Conservation (phyloP, 2,329 filamentous ascomycete genomes). For the Dactylellina sp. region DNA sequence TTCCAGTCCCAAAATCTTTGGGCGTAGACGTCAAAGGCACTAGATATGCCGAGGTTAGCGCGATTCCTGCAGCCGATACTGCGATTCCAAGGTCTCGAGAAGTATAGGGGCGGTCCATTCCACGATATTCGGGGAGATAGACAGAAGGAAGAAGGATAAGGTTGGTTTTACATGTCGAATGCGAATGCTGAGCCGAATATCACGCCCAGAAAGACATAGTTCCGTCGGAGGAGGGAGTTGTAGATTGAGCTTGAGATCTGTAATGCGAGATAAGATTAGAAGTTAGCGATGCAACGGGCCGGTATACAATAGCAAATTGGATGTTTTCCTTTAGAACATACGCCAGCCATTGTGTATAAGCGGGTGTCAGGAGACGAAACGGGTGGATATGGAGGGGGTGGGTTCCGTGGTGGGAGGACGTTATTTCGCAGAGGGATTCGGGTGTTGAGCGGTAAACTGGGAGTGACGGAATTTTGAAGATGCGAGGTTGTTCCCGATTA, state of each 20-base stretch:
- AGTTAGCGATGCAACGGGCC: too few species aligned
- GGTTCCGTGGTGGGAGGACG: slow-evolving; percentile 1
- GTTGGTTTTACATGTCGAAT: slow-evolving; percentile 84
- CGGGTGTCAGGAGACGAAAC: not conserved
- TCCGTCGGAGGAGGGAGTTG: slow-evolving; percentile 86
- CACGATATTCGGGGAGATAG: not conserved
- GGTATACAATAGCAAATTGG: not conserved
- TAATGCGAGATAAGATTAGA: not conserved
- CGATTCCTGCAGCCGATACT: too few species aligned
- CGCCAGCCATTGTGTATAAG: slow-evolving; percentile 33
- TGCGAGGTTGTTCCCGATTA: slow-evolving; percentile 2
- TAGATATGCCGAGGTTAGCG: slow-evolving; percentile 64
- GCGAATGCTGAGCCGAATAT: slow-evolving; percentile 90
- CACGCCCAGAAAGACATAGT: slow-evolving; percentile 85
- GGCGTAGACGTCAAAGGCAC: slow-evolving; percentile 83
- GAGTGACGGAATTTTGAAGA: slow-evolving; percentile 21
- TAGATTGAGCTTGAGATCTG: slow-evolving; percentile 60
- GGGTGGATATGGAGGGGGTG: slow-evolving; percentile 3
- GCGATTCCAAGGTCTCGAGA: too few species aligned
- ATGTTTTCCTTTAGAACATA: too few species aligned
- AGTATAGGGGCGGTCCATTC: too few species aligned
- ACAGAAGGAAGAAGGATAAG: not conserved
- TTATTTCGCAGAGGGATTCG: slow-evolving; percentile 1
- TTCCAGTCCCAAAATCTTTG: slow-evolving; percentile 89
- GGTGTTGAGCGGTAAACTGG: slow-evolving; percentile 8